Evolutionary conservation across 768 basidiomycete genomes (phyloP).

Genomic region (Lentinus tigrinus): DNA sequence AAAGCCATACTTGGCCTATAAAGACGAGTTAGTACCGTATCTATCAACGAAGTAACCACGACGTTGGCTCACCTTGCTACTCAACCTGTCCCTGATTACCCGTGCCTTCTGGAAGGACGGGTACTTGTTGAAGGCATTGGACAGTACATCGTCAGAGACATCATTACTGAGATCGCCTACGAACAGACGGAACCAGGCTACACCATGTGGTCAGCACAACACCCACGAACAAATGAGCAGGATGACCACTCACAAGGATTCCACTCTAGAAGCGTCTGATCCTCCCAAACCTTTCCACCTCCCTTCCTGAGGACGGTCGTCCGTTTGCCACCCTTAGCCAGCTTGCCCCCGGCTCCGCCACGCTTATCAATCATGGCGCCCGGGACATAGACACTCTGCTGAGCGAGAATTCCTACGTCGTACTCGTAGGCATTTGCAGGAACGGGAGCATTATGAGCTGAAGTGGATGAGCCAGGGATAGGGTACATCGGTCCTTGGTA

Average conservation of each 20-base stretch:
- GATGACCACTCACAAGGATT: constrained; percentile 72
- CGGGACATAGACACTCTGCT: constrained; percentile 90
- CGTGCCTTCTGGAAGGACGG: constrained; percentile 92
- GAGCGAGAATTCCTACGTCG: constrained; percentile 86
- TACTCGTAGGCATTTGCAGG: constrained; percentile 92
- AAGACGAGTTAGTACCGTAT: constrained; percentile 9
- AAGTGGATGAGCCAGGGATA: constrained; percentile 59
- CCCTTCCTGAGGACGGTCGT: constrained; percentile 94
- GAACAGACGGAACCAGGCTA: constrained; percentile 97
- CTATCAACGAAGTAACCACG: not conserved
- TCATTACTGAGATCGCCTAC: constrained; percentile 98
- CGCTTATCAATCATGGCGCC: constrained; percentile 89
- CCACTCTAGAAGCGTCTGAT: constrained; percentile 96
- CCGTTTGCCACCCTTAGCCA: constrained; percentile 88
- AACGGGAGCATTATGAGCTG: constrained; percentile 71
- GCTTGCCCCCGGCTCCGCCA: constrained; percentile 80
- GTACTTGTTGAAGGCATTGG: constrained; percentile 93
- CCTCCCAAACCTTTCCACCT: constrained; percentile 97
- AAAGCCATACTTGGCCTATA: constrained; percentile 93
- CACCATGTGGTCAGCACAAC: not conserved
- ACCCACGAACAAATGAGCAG: not conserved
- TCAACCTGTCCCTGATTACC: constrained; percentile 91
- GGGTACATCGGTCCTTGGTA: constrained; percentile 77
- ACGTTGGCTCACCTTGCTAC: constrained; percentile 71
- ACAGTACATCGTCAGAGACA: constrained; percentile 91